phyloP scores from a whole-genome alignment of 202 grass and related monocot species.

The Panicum virgatum region DNA sequence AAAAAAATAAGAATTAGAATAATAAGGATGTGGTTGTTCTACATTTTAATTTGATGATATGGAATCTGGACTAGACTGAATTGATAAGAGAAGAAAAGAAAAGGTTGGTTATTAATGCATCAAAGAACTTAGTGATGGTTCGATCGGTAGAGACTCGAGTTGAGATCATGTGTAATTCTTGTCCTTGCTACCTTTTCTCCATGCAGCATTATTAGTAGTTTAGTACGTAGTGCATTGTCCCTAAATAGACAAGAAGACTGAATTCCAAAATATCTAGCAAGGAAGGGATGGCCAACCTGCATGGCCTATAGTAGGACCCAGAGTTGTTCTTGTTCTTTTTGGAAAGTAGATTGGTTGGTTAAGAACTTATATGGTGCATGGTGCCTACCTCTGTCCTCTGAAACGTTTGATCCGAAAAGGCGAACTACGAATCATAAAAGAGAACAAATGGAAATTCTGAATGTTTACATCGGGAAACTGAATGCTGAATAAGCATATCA shows the following conservation, averaged over 20 bases:
- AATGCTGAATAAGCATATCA: too few relatives aligned
- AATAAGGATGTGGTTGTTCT: not conserved
- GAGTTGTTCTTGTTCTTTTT: slow-evolving; percentile 3
- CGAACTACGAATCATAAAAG: not conserved
- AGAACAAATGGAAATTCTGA: not conserved
- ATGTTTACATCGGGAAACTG: not conserved
- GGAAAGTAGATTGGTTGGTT: slow-evolving; percentile 40
- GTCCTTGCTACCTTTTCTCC: not conserved
- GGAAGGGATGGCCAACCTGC: not conserved
- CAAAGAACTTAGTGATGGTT: not conserved
- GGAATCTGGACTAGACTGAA: not conserved
- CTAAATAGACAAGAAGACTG: not conserved
- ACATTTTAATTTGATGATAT: not conserved
- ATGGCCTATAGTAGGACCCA: slow-evolving; percentile 9
- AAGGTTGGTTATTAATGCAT: not conserved
- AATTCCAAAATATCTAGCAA: not conserved
- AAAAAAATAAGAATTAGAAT: not conserved
- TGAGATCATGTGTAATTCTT: not conserved
- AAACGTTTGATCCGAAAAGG: not conserved
- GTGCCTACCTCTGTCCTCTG: not conserved
- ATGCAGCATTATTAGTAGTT: not conserved
- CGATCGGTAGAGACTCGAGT: not conserved
- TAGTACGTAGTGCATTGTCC: not conserved
- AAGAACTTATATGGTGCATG: slow-evolving; percentile 20
- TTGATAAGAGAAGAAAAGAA: not conserved